Evolutionary conservation across 2,329 filamentous ascomycete species (phyloP), one percentile per base, ranked within the genome.

Genomic region (Xylaria arbuscula): DNA sequence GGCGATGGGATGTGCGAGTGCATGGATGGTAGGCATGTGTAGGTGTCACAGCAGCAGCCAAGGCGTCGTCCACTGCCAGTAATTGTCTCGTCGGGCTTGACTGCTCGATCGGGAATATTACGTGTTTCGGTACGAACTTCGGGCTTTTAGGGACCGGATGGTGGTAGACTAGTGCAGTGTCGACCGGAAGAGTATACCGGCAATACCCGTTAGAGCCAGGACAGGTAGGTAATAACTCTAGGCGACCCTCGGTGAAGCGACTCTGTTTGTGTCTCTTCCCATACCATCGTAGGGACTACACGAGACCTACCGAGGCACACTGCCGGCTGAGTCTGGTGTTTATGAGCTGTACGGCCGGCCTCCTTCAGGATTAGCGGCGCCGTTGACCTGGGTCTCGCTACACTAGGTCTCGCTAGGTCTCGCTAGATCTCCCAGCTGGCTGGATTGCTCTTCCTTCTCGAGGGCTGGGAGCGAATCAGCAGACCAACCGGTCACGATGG

Each of bases 391-490:
- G 66, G 64, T 67, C 66, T 59, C 56, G 56, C 57, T 59, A 48
- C n/a, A 7, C 65, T 62, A 62, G 66, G 61, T 67, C 66, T 59
- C 56, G 57, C 58, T 61, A 47, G 54, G 55, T 50, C 47, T 61
- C 62, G 42, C 66, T 62, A 64, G 60, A 59, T 68, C 59, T 69
- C 64, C 66, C 69, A 68, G 69, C 69, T 61, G 60, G 69, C 63
- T 61, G 69, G 69, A 64, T 69, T 64, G 54, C 59, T 60, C 34
- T 47, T 62, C 54, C 22, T 57, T 56, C 57, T 65, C 13, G 56
- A 47, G 51, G 28, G 19, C 61, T 36, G 42, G 34, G 61, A 45
- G 62, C 65, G 53, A 68, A 65, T 66, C 58, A 65, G 61, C 38
- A 50, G 48, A 40, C 62, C 38, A 62, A 48, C 66, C 19, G 40